Base-by-base conservation (phyloP, 371 early-diverging fungal genomes). In the Lichtheimia hyalospora region DNA sequence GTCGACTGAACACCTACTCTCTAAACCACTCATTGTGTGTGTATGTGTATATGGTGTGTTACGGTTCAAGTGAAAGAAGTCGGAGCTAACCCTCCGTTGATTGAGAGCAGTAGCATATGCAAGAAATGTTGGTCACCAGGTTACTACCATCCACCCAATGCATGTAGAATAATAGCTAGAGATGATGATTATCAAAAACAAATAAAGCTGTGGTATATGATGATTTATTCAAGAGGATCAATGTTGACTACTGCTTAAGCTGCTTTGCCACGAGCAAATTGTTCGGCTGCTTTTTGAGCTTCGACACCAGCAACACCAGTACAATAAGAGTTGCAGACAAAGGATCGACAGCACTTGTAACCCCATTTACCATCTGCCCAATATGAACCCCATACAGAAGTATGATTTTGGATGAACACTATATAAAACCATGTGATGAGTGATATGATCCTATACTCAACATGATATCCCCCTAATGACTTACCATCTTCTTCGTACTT, bases 331-430 rank as follows among this genome's bases (percentile, higher is more conserved):
- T 85, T 88, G 61, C 83, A 76, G 16, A 85, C 61, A 64, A 89
- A 80, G 0, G 90, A 83, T 43, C 90, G 89, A 69, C 97, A 98
- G 71, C 99, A 98, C 46, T 86, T 84, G 73, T 95, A 98, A 23
- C 99, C 99, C 99, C 98, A 97, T 49, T 86, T 80, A 23, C 95
- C 96, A 68, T 93, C 91, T n/a, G 82, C 74, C 96, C 96, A 97
- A 67, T 85, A 98, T 14, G 95, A 95, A 0, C 98, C 99, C 94
- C 94, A 98, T 7, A 96, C 89, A 14, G 88, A 67, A 4, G 84
- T 86, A 72, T 98, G 99, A 67, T 97, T 97, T 66, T 88, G 79
- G 60, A 74, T 79, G 60, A 69, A 83, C 16, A 91, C 89, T 83
- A 62, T 8, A 27, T 50, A 54, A 58, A 28, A 28, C 3, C 28